Conservation (phyloP, 2,329 filamentous ascomycete species). For the Ophiostoma quercus region DNA sequence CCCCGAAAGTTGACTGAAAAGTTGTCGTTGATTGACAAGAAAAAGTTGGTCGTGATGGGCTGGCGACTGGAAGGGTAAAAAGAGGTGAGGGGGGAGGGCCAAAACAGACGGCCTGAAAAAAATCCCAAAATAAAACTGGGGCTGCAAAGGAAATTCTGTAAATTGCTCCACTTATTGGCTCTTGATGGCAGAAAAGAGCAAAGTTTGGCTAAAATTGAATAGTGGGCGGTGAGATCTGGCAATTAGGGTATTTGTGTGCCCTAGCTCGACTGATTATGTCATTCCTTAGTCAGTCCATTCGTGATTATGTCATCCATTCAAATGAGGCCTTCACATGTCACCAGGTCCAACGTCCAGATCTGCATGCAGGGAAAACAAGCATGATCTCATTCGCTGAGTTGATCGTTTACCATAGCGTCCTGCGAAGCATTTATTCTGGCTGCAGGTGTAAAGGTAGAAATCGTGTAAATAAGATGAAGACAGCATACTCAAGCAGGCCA, state of each 20-base stretch:
- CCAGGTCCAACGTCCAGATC: neutral
- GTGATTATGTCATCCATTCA: neutral
- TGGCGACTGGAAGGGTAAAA: slow-evolving; percentile 17
- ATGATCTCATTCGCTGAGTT: neutral
- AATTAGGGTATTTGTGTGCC: slow-evolving; percentile 40
- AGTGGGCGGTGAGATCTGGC: slow-evolving; percentile 41
- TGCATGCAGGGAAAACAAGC: neutral
- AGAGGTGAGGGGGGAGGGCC: slow-evolving; percentile 13
- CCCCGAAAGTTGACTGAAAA: slow-evolving; percentile 29
- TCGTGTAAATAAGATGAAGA: neutral
- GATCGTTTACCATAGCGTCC: too few species aligned
- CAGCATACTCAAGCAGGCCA: neutral
- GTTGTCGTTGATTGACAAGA: slow-evolving; percentile 11
- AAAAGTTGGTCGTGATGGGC: slow-evolving; percentile 28
- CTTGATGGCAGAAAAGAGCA: neutral
- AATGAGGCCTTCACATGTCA: neutral
- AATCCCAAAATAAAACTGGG: slow-evolving; percentile 20
- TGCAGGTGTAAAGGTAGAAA: too few species aligned
- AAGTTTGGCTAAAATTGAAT: slow-evolving; percentile 28
- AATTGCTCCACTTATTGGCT: neutral
- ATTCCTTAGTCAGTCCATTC: neutral
- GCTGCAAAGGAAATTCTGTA: slow-evolving; percentile 5
- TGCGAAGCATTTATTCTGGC: too few species aligned
- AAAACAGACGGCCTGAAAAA: slow-evolving; percentile 20
- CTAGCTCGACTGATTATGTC: neutral